Evolutionary conservation across 2,329 filamentous ascomycete genomes (phyloP).

Genomic region (Phialophora tarda): DNA sequence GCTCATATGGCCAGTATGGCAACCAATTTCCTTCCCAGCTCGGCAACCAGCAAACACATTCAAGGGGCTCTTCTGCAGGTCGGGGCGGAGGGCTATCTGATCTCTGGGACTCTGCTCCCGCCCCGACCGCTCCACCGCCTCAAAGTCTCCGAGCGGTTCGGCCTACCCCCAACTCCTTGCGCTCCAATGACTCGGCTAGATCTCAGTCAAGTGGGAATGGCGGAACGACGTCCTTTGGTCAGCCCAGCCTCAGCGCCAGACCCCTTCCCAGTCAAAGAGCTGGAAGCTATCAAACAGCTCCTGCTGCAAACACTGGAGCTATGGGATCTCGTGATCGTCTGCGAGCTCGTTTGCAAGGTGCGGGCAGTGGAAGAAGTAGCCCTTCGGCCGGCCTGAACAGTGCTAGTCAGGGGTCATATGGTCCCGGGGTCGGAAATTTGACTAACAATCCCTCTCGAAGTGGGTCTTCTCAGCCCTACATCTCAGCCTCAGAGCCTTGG

Average conservation of each 20-base stretch:
- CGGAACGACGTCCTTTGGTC: conserved; percentile 20
- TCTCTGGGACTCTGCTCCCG: conserved; percentile 59
- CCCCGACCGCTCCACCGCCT: conserved; percentile 38
- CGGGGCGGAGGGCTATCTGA: conserved; percentile 61
- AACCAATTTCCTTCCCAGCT: conserved; percentile 43
- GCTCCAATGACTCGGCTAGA: conserved; percentile 30
- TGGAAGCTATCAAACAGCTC: conserved; percentile 72
- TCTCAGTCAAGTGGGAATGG: conserved; percentile 29
- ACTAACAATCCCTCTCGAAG: conserved; percentile 20
- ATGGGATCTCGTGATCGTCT: conserved; percentile 63
- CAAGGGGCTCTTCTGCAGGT: conserved; percentile 47
- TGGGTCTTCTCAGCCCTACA: conserved; percentile 35
- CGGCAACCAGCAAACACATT: conserved; percentile 43
- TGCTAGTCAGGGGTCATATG: conserved; percentile 28
- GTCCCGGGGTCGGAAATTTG: conserved; percentile 21
- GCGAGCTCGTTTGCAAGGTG: conserved; percentile 78
- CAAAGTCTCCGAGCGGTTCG: conserved; percentile 37
- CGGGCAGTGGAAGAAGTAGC: conserved; percentile 43
- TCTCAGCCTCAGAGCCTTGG: conserved; percentile 40
- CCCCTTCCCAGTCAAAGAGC: conserved; percentile 74
- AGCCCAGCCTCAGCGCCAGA: conserved; percentile 50
- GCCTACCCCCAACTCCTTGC: conserved; percentile 43
- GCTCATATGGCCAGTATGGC: conserved; percentile 62
- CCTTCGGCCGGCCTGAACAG: conserved; percentile 30
- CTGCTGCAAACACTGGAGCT: conserved; percentile 45